These are phyloP conservation scores for Metschnikowia cubensis DNA, from an alignment of 805 yeast genomes.

Conservation along the genomic window DNA sequence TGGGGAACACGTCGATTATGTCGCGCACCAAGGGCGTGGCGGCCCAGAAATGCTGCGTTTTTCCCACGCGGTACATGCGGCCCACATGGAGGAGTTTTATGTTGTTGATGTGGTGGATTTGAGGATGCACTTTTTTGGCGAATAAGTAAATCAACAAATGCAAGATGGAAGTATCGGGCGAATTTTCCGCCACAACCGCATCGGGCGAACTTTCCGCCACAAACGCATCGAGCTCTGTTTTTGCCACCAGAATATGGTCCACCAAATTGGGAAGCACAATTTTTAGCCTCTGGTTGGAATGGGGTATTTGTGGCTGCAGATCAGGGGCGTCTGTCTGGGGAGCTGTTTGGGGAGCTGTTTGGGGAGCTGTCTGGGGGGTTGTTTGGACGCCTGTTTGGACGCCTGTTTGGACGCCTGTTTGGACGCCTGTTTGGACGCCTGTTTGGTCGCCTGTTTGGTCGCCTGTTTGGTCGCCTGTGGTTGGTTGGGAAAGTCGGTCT, in stretches of 20 bases:
- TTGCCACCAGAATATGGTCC: constrained; percentile 7
- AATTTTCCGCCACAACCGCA: too few relatives aligned
- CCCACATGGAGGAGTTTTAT: constrained; percentile 17
- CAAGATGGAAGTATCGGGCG: constrained; percentile 5
- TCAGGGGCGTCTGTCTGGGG: too few relatives aligned
- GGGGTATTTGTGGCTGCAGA: too few relatives aligned
- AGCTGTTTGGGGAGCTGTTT: too few relatives aligned
- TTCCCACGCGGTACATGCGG: constrained; percentile 9
- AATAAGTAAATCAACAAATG: constrained; percentile 15
- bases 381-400: too few relatives aligned
- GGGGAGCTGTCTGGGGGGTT: too few relatives aligned
- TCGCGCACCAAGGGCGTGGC: constrained; percentile 7
- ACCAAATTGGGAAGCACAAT: constrained; percentile 14
- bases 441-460: too few relatives aligned
- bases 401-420: too few relatives aligned
- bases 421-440: too few relatives aligned
- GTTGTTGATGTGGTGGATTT: constrained; percentile 8
- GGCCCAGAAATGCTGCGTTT: constrained; percentile 7
- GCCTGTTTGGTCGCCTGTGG: too few relatives aligned
- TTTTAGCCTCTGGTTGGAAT: background rate
- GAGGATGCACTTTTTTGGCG: constrained; percentile 4
- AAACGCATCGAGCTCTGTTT: constrained; percentile 9
- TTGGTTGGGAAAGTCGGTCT: too few relatives aligned
- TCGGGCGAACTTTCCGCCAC: background rate
- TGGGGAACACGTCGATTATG: constrained; percentile 7